Base-by-base conservation (phyloP, 805 yeast genomes). In the Saccharomycopsis capsularis region DNA sequence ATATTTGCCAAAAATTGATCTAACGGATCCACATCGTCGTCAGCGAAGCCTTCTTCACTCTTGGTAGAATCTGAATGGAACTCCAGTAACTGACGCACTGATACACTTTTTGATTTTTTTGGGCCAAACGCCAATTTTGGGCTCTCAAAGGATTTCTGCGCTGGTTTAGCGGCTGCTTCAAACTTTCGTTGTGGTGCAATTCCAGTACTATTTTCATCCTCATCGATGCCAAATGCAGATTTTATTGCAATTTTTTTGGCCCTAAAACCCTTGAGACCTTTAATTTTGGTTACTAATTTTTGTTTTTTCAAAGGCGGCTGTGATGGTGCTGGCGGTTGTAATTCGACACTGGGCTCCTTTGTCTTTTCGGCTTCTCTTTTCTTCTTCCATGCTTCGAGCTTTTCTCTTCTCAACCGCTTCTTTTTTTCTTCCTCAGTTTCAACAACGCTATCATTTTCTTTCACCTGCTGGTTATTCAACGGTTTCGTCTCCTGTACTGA, bases 341-440 rank as follows among this genome's bases (percentile, higher is more conserved):
- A n/a, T 16, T 23, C 25, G 4, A 25, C 15, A 40, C 18, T 9
- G 4, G 16, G 18, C n/a, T 22, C 22, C 5, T 30, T 42, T 24
- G 23, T 16, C 13, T 37, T 39, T 40, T 44, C 46, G 53, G 59
- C 34, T 52, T 50, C 59, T 49, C 65, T 68, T 55, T 67, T 70
- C 63, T 61, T 66, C 60, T 75, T 76, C 82, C 82, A 78, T 23
- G 75, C 78, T 48, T 73, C 76, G 0, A 76, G 58, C 50, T 73
- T 67, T 52, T 63, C 53, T 49, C 52, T 42, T 38, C 55, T 39
- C 13, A 46, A 18, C n/a, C 52, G 39, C 37, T 51, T 48, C 38
- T 49, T 54, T 47, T 37, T 47, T 24, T 45, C 53, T 34, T 48
- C n/a, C n/a, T n/a, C n/a, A n/a, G n/a, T n/a, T n/a, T n/a, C n/a